These are phyloP conservation scores for Odontarrhena argentea DNA, from an alignment of 345 rosid species.

Conservation along the genomic window DNA sequence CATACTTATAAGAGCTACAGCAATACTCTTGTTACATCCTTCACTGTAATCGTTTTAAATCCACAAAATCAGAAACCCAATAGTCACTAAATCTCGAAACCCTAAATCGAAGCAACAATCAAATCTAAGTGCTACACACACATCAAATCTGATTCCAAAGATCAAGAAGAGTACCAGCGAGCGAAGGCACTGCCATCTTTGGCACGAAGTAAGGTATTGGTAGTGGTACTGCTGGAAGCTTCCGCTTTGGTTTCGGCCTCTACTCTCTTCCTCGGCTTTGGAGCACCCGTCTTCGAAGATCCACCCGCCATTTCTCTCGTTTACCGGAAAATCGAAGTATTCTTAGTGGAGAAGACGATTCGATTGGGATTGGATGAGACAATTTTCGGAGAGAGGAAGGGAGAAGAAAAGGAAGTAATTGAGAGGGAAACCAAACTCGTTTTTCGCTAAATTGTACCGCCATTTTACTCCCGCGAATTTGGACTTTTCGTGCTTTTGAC, in stretches of 20 bases:
- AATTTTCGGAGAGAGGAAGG: not conserved
- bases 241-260: constrained; percentile 52
- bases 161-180: constrained; percentile 51
- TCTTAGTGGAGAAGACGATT: not conserved
- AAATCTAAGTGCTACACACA: too few relatives aligned
- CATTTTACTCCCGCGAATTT: constrained; percentile 30
- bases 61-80: not conserved
- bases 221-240: not conserved
- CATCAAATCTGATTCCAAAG: not conserved
- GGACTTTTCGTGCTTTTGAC: constrained; percentile 2
- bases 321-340: not conserved
- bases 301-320: constrained; percentile 41
- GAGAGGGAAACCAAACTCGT: constrained; percentile 36
- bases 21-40: constrained; percentile 71
- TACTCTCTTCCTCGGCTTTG: constrained; percentile 76
- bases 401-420: constrained; percentile 29
- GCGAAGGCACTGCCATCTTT: constrained; percentile 88
- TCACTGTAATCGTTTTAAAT: constrained; percentile 51
- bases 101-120: not conserved
- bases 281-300: constrained; percentile 47
- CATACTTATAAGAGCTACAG: constrained; percentile 76
- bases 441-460: constrained; percentile 22
- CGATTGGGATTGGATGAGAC: not conserved
- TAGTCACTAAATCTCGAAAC: not conserved
- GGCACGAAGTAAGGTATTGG: constrained; percentile 62